Base-by-base conservation (phyloP, 495 filamentous ascomycete genomes). In the Wilcoxina mikolae region DNA sequence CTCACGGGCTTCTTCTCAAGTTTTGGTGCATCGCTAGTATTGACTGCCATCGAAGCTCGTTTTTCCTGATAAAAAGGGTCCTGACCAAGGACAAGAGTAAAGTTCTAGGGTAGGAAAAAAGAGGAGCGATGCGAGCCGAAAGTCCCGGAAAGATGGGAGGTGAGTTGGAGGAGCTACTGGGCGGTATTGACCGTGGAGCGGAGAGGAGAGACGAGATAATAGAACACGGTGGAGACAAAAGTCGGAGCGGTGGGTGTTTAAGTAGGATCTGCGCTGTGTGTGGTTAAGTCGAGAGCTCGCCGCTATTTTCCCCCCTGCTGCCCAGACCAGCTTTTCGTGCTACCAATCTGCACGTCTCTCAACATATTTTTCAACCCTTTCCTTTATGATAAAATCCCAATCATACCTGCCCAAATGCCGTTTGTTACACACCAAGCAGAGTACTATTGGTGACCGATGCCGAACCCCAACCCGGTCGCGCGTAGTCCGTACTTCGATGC, bases 1-100 rank as follows among this genome's bases (percentile, higher is more conserved):
- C 94, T 96, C 77, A 98, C 81, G 58, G 93, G 93, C 80, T 98
- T 96, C 84, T 95, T 96, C 83, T 95, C 51, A 10, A 35, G 5
- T 18, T 22, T 39, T n/a, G 17, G 29, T 17, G 2, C 12, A 22
- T 11, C 24, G n/a, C 15, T 27, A n/a, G 49, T 23, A 10, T 12
- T 27, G 28, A 23, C 27, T 10, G 49, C 49, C 49, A 52, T 52
- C 49, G 49, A 18, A n/a, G n/a, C 7, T 38, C n/a, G 11, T 52
- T 12, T 52, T 12, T 27, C 12, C 15, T 10, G 49, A 22, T 38
- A 20, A 7, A 9, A 52, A 15, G 31, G 49, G 49, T 41, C 49
- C 49, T 35, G 49, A 52, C 49, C 49, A 39, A 52, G 49, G 49
- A 52, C 49, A 24, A 38, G 23, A 46, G 43, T 22, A 17, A 18